These are phyloP conservation scores for Grosmannia serpens DNA, from an alignment of 2,329 filamentous ascomycete genomes.

Conservation along the genomic window DNA sequence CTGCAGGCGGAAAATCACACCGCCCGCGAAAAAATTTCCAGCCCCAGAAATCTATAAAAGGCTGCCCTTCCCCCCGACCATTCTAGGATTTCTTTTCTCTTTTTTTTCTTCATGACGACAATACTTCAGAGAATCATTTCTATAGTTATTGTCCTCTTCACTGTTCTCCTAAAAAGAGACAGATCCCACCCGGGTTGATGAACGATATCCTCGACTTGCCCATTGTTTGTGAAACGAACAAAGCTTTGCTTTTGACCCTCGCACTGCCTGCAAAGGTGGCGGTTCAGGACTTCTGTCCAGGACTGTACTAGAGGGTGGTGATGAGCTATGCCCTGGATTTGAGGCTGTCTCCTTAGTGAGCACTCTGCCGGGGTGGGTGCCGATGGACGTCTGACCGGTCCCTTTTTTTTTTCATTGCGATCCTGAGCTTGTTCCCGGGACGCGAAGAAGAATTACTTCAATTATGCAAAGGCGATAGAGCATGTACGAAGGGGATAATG, in stretches of 20 bases:
- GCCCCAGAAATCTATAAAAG: constrained; percentile 29
- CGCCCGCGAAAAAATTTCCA: background rate
- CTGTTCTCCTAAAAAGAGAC: constrained; percentile 86
- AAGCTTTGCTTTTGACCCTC: constrained; percentile 58
- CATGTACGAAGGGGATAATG: too few relatives aligned
- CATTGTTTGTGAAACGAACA: constrained; percentile 9
- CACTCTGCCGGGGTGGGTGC: constrained; percentile 66
- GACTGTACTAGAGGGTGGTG: constrained; percentile 74
- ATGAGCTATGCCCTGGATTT: constrained; percentile 78
- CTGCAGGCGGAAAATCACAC: background rate
- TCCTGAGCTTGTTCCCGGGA: constrained; percentile 31
- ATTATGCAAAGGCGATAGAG: too few relatives aligned
- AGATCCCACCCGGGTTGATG: constrained; percentile 95
- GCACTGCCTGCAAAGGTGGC: constrained; percentile 51
- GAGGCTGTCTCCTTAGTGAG: constrained; percentile 55
- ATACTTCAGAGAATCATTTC: constrained; percentile 84
- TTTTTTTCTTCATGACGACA: constrained; percentile 50
- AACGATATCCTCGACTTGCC: constrained; percentile 58
- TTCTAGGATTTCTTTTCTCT: constrained; percentile 25
- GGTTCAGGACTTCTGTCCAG: constrained; percentile 20
- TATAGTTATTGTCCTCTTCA: constrained; percentile 93
- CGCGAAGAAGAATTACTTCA: constrained; percentile 40
- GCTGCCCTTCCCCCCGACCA: constrained; percentile 12
- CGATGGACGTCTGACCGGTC: constrained; percentile 83
- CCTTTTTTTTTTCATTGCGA: constrained; percentile 45